Evolutionary conservation across 75 land plant species (phyloP).

Genomic region (Ceratopteris richardii): DNA sequence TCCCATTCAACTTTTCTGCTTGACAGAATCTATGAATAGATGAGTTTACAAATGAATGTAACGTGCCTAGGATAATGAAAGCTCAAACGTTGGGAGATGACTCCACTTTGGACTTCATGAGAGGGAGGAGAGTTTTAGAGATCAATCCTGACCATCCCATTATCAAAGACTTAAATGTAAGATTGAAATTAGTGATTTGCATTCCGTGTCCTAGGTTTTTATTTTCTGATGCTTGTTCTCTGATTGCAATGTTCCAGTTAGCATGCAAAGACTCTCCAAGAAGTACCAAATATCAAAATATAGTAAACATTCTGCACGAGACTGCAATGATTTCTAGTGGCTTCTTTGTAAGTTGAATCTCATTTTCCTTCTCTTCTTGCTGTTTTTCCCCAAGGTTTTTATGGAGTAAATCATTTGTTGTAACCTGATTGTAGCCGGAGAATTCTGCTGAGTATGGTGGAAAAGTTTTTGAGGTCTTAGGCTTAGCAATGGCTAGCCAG

Average conservation of each 20-base stretch:
- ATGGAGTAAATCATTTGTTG: background rate
- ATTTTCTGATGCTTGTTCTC: conserved; percentile 1
- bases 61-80: conserved; percentile 65
- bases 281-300: conserved; percentile 59
- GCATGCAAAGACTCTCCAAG: conserved; percentile 71
- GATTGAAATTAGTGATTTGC: conserved; percentile 7
- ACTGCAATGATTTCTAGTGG: conserved; percentile 96
- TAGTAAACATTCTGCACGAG: conserved; percentile 74
- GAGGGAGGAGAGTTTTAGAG: conserved; percentile 84
- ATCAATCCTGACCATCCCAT: conserved; percentile 97
- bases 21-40: background rate
- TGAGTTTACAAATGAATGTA: background rate
- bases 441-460: conserved; percentile 86
- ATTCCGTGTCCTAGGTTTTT: background rate
- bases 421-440: conserved; percentile 61
- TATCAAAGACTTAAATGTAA: conserved; percentile 76
- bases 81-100: conserved; percentile 95
- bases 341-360: conserved; percentile 59
- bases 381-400: too few species aligned
- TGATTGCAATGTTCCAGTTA: conserved; percentile 61
- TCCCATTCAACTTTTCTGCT: background rate
- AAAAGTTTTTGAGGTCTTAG: conserved; percentile 91
- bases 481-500: conserved; percentile 49
- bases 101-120: conserved; percentile 88
- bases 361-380: background rate